Evolutionary conservation across 2,329 filamentous ascomycete species (phyloP).

Genomic region (Bipolaris zeicola): DNA sequence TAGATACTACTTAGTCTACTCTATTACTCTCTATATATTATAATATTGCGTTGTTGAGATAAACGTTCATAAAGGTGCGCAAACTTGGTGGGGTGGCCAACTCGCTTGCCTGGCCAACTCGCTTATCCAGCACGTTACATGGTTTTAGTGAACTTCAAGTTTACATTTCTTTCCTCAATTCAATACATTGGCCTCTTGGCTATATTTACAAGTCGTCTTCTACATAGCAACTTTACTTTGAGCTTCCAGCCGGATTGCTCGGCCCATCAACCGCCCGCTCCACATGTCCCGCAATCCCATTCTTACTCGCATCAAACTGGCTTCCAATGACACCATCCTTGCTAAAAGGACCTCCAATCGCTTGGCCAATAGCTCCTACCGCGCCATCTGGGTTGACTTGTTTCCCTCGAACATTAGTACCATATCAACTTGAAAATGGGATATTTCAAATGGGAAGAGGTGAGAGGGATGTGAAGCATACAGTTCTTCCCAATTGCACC

Average conservation of each 20-base stretch:
- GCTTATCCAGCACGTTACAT: too few species aligned
- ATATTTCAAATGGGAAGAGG: background rate
- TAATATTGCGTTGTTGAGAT: too few species aligned
- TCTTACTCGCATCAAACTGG: constrained; percentile 60
- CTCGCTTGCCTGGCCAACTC: too few species aligned
- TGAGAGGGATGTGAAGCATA: background rate
- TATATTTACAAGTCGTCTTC: constrained; percentile 5
- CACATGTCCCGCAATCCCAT: constrained; percentile 60
- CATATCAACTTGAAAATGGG: too few species aligned
- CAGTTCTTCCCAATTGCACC: constrained; percentile 61
- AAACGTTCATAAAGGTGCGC: too few species aligned
- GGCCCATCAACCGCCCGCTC: constrained; percentile 55
- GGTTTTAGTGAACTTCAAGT: too few species aligned
- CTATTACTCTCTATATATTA: too few species aligned
- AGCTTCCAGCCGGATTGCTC: constrained; percentile 44
- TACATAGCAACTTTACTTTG: constrained; percentile 16
- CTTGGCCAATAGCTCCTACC: constrained; percentile 58
- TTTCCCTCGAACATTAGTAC: background rate
- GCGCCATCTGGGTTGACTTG: constrained; percentile 55
- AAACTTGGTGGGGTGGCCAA: too few species aligned
- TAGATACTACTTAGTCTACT: too few species aligned
- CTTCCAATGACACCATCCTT: constrained; percentile 61
- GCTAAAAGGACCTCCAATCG: constrained; percentile 51
- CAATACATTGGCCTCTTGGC: constrained; percentile 7
- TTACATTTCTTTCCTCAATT: background rate